Evolutionary conservation across 2,329 filamentous ascomycete species (phyloP), one percentile per base, ranked within the genome.

Genomic region (Colletotrichum nymphaeae): DNA sequence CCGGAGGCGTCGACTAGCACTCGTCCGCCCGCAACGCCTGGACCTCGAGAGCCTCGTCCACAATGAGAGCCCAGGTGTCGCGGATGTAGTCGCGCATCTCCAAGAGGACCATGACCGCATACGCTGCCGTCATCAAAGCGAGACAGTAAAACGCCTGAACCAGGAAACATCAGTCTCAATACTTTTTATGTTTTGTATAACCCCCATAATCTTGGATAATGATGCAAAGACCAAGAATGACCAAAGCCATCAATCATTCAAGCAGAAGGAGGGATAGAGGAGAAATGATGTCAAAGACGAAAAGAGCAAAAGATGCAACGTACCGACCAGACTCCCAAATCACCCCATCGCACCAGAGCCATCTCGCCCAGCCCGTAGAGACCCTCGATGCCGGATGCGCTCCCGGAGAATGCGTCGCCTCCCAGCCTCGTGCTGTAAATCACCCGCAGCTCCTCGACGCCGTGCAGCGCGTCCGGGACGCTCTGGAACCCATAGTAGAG

Each of bases 61-160:
- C 46, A 57, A 73, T 71, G 53, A 73, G 67, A 35, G 71, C 67
- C 71, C 71, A 73, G 56, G 71, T 73, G 67, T 73, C 71, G 32
- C 67, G 71, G 55, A 70, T 62, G 37, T 73, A 73, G 62, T 71
- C 62, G 71, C 71, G 71, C 46, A 71, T 62, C 56, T 73, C 71
- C 12, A 71, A 62, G 46, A 73, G 62, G 26, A 73, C 55, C 71
- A 73, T 73, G 56, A 71, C 60, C 19, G 67, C 62, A 73, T 73
- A 73, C 42, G 71, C 71, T 60, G 71, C 62, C 67, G 71, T 73
- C 71, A 73, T 73, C 71, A 73, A 30, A 32, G 71, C 60, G 56
- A 73, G 71, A 73, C 67, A 73, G 28, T 71, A 73, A 14, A 73
- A 73, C 60, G 71, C 71, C 71, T 73, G 49, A 46, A 56, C 63